Percentiles rank a stretch among this genome's conserved stretches.
phyloP scores from a whole-genome alignment of 306 rosid species.

The Dryas alaskensis region DNA sequence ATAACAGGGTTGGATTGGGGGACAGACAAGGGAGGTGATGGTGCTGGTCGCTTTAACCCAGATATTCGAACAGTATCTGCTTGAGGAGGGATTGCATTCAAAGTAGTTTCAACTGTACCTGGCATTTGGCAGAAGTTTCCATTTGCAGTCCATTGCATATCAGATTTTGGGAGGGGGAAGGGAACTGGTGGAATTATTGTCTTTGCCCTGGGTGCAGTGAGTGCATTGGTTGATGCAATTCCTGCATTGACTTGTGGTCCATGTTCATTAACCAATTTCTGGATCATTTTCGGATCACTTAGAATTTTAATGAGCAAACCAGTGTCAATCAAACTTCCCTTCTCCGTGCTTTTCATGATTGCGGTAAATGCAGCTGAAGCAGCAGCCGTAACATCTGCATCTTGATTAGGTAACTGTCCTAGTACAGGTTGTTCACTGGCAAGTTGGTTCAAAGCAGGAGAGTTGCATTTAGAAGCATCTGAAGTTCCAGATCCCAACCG shows the following conservation, averaged over 20 bases:
- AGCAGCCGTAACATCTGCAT: constrained; percentile 40
- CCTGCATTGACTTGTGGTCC: constrained; percentile 17
- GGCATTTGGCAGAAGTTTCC: constrained; percentile 15
- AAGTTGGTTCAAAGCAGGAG: constrained; percentile 15
- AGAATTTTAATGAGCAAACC: constrained; percentile 55
- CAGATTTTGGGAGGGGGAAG: constrained; percentile 20
- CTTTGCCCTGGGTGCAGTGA: constrained; percentile 8
- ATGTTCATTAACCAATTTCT: constrained; percentile 36
- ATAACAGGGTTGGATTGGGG: constrained; percentile 13
- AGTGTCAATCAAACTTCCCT: constrained; percentile 51
- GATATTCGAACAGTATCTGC: constrained; percentile 18
- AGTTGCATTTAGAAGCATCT: constrained; percentile 13
- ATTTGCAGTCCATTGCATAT: constrained; percentile 16
- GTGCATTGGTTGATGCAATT: constrained; percentile 16
- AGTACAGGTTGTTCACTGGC: constrained; percentile 17
- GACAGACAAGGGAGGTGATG: constrained; percentile 19
- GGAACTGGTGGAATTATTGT: constrained; percentile 24
- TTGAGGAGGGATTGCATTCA: constrained; percentile 28
- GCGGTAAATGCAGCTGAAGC: constrained; percentile 49
- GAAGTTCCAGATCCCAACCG: constrained; percentile 6
- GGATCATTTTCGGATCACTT: constrained; percentile 58
- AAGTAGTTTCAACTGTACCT: constrained; percentile 20
- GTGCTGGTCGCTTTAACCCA: constrained; percentile 15
- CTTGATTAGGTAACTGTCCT: constrained; percentile 26
- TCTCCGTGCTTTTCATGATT: constrained; percentile 42